A percentile compares a stretch with the other conserved stretches of the same genome.
Evolutionary conservation across 371 early-diverging fungal species (phyloP).

Genomic region (Umbelopsis sp.): DNA sequence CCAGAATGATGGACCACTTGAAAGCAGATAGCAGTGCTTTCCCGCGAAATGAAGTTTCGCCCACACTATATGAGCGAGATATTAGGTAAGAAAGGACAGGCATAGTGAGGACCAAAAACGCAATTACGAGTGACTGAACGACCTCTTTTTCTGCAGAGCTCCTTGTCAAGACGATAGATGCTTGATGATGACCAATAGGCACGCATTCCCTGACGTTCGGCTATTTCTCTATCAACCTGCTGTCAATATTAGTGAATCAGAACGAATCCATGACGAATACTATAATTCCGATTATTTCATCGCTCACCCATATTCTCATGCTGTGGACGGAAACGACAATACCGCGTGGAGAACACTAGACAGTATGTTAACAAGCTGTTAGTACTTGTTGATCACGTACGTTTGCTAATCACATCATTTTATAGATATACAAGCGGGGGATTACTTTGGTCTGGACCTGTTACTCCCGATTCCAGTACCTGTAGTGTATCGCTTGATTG

Average conservation of each 20-base stretch:
- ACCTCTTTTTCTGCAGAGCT: slow-evolving; percentile 25
- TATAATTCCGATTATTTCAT: slow-evolving; percentile 37
- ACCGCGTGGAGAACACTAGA: slow-evolving; percentile 45
- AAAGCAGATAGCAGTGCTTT: slow-evolving; percentile 32
- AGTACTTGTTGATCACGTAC: too few species aligned
- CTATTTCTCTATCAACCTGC: slow-evolving; percentile 57
- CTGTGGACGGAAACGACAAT: slow-evolving; percentile 54
- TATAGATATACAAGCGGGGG: slow-evolving; percentile 50
- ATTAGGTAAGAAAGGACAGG: slow-evolving; percentile 26
- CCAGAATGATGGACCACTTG: slow-evolving; percentile 44
- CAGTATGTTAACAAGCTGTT: slow-evolving; percentile 27
- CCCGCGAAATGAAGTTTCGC: slow-evolving; percentile 41
- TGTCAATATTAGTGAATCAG: slow-evolving; percentile 46
- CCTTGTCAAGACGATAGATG: slow-evolving; percentile 63
- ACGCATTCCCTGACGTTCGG: slow-evolving; percentile 50
- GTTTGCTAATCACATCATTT: not conserved
- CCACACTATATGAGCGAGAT: slow-evolving; percentile 42
- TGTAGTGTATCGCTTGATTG: slow-evolving; percentile 46
- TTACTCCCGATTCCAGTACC: slow-evolving; percentile 56
- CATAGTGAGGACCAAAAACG: not conserved
- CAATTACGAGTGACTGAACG: not conserved
- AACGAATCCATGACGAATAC: slow-evolving; percentile 54
- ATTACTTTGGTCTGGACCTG: slow-evolving; percentile 68
- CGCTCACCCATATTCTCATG: slow-evolving; percentile 49
- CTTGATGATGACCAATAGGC: slow-evolving; percentile 59